Conservation (phyloP, 2,329 filamentous ascomycete genomes). For the Talaromyces sp. region DNA sequence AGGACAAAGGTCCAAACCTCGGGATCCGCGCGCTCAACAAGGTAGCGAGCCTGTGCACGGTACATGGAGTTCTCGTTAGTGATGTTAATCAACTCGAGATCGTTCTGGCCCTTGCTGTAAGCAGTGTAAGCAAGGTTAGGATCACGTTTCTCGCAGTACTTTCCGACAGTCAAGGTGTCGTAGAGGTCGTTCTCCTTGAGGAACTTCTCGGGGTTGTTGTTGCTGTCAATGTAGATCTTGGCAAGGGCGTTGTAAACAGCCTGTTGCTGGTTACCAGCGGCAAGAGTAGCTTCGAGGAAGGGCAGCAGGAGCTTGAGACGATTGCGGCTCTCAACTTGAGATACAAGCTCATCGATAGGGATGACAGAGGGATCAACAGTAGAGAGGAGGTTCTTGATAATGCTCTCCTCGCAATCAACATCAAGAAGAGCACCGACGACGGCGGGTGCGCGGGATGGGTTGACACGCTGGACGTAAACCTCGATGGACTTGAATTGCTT, state of each 20-base stretch:
- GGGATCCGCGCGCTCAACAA: constrained; percentile 82
- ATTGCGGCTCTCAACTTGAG: constrained; percentile 94
- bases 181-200: constrained; percentile 97
- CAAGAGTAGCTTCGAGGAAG: constrained; percentile 90
- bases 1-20: constrained; percentile 96
- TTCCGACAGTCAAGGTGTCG: constrained; percentile 86
- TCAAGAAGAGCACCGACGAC: constrained; percentile 93
- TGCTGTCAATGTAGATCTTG: constrained; percentile 99
- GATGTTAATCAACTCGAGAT: constrained; percentile 93
- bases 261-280: constrained; percentile 90
- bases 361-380: constrained; percentile 84
- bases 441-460: constrained; percentile 84
- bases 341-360: constrained; percentile 90
- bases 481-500: constrained; percentile 99
- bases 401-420: constrained; percentile 93
- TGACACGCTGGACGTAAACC: constrained; percentile 95
- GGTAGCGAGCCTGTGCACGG: constrained; percentile 92
- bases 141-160: constrained; percentile 98
- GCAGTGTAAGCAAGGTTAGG: constrained; percentile 94
- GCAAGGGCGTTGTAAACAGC: constrained; percentile 96
- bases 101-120: constrained; percentile 95
- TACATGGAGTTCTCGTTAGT: constrained; percentile 99
- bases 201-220: constrained; percentile 98
- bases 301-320: constrained; percentile 92
- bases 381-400: constrained; percentile 87